Evolutionary conservation across 139 green algal species (phyloP).

Genomic region (Volvox reticuliferus): DNA sequence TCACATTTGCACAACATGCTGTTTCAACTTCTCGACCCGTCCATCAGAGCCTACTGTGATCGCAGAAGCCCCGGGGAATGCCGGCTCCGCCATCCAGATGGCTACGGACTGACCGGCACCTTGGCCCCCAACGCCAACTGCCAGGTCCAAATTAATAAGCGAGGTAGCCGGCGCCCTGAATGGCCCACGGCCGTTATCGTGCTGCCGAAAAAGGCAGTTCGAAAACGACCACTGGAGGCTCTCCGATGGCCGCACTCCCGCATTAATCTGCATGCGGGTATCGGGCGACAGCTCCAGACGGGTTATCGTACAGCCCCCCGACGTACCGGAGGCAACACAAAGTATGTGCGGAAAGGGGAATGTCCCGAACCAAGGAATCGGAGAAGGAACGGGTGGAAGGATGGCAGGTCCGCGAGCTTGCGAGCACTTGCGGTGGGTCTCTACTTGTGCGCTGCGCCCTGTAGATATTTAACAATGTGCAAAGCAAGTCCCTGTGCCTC

Average conservation of each 20-base stretch:
- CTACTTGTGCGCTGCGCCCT: no score
- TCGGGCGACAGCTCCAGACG: no score
- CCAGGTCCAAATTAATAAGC: conserved; percentile 25
- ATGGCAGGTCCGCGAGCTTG: no score
- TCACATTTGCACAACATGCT: conserved; percentile 47
- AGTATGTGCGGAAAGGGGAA: no score
- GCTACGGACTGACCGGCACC: conserved; percentile 2
- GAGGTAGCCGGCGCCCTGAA: neutral
- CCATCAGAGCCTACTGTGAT: neutral
- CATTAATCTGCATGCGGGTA: conserved; percentile 42
- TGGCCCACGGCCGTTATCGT: conserved; percentile 7
- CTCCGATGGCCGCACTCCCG: conserved; percentile 55
- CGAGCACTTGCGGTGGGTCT: no score
- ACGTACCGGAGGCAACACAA: no score
- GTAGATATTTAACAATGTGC: no score
- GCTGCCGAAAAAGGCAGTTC: conserved; percentile 35
- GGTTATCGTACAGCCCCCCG: no score
- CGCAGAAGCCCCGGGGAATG: neutral
- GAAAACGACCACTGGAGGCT: conserved; percentile 62
- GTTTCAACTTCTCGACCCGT: neutral
- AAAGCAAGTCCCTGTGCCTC: no score
- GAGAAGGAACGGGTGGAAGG: no score
- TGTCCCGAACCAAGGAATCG: no score
- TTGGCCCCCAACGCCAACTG: conserved; percentile 7
- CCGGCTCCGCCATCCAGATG: conserved; percentile 34